phyloP scores from a whole-genome alignment of 2,329 filamentous ascomycete genomes.

The Emmonsia crescens region DNA sequence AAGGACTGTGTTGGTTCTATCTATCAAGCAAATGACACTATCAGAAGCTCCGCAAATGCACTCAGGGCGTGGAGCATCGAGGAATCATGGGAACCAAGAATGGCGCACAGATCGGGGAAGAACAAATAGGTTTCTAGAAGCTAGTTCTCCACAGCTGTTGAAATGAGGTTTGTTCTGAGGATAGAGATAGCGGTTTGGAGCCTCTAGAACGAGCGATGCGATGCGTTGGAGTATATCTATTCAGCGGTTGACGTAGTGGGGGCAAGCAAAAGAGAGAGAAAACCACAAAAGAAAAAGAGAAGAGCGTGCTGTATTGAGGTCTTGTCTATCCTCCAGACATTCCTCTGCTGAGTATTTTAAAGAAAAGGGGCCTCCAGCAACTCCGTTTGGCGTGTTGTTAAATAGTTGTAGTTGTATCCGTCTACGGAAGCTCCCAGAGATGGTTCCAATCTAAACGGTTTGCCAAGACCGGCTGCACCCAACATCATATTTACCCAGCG shows the following conservation, averaged over 20 bases:
- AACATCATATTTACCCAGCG: background rate
- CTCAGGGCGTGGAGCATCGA: background rate
- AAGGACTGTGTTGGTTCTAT: background rate
- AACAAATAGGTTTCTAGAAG: background rate
- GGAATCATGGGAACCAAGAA: background rate
- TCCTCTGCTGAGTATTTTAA: background rate
- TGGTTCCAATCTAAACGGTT: background rate
- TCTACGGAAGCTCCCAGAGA: background rate
- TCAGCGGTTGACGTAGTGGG: background rate
- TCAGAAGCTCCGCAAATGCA: background rate
- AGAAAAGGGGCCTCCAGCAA: background rate
- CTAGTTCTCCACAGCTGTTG: background rate
- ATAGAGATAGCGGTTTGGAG: background rate
- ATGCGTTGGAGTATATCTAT: background rate
- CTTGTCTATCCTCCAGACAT: background rate
- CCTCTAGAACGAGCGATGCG: background rate
- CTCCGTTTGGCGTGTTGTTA: background rate
- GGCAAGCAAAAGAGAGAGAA: background rate
- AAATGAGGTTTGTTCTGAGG: background rate
- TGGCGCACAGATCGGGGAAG: background rate
- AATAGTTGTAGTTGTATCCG: background rate
- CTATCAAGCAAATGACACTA: background rate
- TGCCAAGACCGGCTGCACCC: background rate
- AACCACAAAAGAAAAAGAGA: background rate
- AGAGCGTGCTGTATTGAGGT: background rate